Base-by-base conservation (phyloP, 352 stramenopile species). In the Blastocystis sp. region DNA sequence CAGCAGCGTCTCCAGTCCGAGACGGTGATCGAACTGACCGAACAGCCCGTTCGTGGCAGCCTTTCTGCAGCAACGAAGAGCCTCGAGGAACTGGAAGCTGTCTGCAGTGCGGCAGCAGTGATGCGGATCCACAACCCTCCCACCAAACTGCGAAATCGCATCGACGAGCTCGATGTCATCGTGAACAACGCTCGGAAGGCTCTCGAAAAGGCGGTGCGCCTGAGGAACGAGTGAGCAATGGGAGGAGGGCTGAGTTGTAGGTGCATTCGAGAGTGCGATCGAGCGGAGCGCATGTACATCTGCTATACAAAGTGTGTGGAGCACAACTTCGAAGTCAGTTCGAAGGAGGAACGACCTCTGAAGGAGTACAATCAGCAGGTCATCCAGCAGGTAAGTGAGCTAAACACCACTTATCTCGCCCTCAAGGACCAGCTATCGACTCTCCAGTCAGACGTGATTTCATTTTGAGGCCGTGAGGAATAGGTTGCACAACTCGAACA, bases 361-460 rank as follows among this genome's bases (percentile, higher is more conserved):
- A 18, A 68, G 50, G 53, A 50, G 34, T 18, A 66, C 16, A 16
- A 85, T n/a, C 9, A 39, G 18, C 50, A 92, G 53, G 91, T 92
- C 11, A 93, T 95, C 18, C 90, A 91, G 26, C 90, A 92, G 30
- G 92, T 92, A 2, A 94, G 94, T 59, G 92, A 93, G 8, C 91
- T 95, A 64, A 93, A 95, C 64, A 91, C 91, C 7, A 92, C 95
- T n/a, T 94, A 94, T 88, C 93, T 94, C 70, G 90, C 94, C 50
- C 81, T 95, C 16, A 91, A 93, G 56, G 93, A 96, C 81, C 93
- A 92, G 55, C 76, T 95, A 9, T 78, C 89, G 11, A 90, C 92
- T 16, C 92, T 95, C 88, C 26, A 26, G 90, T 16, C 95, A 16
- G 34, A 16, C 24, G n/a, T 18, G 8, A 34, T 24, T 2, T 53